Evolutionary conservation across 805 yeast genomes (phyloP).

Genomic region (Candida koratica): DNA sequence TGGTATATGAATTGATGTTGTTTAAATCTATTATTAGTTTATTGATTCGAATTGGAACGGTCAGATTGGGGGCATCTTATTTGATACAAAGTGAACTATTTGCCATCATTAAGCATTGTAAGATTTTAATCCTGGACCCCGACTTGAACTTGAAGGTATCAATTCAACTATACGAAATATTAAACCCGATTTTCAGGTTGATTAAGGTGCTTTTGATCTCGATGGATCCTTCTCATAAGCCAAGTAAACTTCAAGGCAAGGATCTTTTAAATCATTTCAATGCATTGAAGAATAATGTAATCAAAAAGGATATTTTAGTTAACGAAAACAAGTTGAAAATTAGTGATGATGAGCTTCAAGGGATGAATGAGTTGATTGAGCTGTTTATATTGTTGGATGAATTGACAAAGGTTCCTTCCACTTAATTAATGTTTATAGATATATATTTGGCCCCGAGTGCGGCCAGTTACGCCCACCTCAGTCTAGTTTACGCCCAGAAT

Average conservation of each 20-base stretch:
- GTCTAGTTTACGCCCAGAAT: too few species aligned
- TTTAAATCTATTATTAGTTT: slow-evolving; percentile 69
- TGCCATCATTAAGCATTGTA: slow-evolving; percentile 52
- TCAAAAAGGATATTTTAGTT: slow-evolving; percentile 52
- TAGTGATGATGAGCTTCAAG: slow-evolving; percentile 28
- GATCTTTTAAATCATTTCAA: slow-evolving; percentile 50
- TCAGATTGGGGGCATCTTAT: slow-evolving; percentile 72
- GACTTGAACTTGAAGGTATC: slow-evolving; percentile 63
- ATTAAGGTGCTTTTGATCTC: slow-evolving; percentile 64
- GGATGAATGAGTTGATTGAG: slow-evolving; percentile 51
- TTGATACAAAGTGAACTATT: slow-evolving; percentile 72
- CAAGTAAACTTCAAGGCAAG: slow-evolving; percentile 51
- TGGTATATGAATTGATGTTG: slow-evolving; percentile 71
- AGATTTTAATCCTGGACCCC: slow-evolving; percentile 65
- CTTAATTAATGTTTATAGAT: too few species aligned
- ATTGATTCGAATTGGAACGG: slow-evolving; percentile 69
- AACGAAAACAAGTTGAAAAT: slow-evolving; percentile 24
- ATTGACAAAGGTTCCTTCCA: slow-evolving; percentile 29
- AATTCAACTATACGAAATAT: slow-evolving; percentile 50
- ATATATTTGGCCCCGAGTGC: too few species aligned
- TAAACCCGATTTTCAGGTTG: slow-evolving; percentile 72
- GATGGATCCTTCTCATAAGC: slow-evolving; percentile 70
- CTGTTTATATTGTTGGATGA: slow-evolving; percentile 53
- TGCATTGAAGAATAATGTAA: slow-evolving; percentile 54
- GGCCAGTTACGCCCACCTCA: too few species aligned